Evolutionary conservation across 345 rosid genomes (phyloP).

Genomic region (Laguncularia racemosa): DNA sequence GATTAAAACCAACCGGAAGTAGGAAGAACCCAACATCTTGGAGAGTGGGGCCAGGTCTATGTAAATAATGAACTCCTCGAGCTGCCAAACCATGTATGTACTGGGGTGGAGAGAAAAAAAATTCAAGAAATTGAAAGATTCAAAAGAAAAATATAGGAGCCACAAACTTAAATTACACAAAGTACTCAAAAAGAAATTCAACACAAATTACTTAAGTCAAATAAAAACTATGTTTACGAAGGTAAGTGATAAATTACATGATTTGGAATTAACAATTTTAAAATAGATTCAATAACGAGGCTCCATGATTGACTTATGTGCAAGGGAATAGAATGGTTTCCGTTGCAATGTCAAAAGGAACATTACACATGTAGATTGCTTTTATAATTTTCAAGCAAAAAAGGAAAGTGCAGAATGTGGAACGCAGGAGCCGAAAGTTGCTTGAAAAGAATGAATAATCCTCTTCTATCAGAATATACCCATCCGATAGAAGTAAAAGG

Average conservation of each 20-base stretch:
- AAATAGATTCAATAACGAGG: not conserved
- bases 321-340: no score
- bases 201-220: no score
- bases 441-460: not conserved
- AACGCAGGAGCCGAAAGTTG: no score
- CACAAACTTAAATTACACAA: no score
- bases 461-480: not conserved
- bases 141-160: no score
- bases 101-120: conserved; percentile 30
- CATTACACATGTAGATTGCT: no score
- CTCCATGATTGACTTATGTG: not conserved
- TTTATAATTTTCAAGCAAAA: no score
- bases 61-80: conserved; percentile 89
- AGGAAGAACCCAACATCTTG: conserved; percentile 85
- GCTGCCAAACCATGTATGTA: conserved; percentile 94
- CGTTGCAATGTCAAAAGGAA: no score
- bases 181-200: no score
- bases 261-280: not conserved
- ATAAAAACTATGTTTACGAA: no score
- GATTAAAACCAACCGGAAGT: conserved; percentile 61
- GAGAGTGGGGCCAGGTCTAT: conserved; percentile 76
- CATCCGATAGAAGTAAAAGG: not conserved
- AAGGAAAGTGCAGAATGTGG: no score
- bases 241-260: not conserved
- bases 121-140: not conserved